A percentile compares a stretch with the other conserved stretches of the same genome.
Conservation (phyloP, 257 asterid species). For the Solanum pimpinellifolium region DNA sequence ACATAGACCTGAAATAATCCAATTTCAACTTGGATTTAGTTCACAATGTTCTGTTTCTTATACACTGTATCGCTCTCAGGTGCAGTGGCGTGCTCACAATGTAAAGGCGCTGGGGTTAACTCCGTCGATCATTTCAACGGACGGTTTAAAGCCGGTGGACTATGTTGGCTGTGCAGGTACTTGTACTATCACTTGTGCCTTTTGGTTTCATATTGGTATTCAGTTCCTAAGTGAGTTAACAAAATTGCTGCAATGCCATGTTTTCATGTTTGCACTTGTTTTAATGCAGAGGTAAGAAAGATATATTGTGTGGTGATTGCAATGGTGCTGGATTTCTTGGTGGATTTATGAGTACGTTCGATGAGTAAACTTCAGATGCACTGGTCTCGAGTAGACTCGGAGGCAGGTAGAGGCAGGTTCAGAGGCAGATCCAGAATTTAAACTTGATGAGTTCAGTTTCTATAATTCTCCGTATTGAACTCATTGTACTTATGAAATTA, state of each 20-base stretch:
- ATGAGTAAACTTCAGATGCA: constrained; percentile 21
- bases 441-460: background rate
- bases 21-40: background rate
- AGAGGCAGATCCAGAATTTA: background rate
- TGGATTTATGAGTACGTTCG: constrained; percentile 72
- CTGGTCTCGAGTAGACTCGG: background rate
- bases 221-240: background rate
- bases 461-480: background rate
- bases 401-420: background rate
- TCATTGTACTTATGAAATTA: background rate
- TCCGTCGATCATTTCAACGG: constrained; percentile 79
- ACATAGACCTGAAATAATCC: background rate
- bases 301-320: constrained; percentile 74
- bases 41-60: background rate
- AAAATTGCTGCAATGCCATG: background rate
- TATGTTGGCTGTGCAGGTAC: constrained; percentile 97
- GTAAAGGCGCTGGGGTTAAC: constrained; percentile 64
- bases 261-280: background rate
- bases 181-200: background rate
- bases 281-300: constrained; percentile 60
- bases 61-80: constrained; percentile 25
- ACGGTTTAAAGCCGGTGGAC: constrained; percentile 72
- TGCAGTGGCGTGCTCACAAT: constrained; percentile 46
- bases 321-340: constrained; percentile 94
- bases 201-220: background rate